Evolutionary conservation across 345 rosid genomes (phyloP), one percentile per base, ranked within the genome.

Genomic region (Aegle marmelos): DNA sequence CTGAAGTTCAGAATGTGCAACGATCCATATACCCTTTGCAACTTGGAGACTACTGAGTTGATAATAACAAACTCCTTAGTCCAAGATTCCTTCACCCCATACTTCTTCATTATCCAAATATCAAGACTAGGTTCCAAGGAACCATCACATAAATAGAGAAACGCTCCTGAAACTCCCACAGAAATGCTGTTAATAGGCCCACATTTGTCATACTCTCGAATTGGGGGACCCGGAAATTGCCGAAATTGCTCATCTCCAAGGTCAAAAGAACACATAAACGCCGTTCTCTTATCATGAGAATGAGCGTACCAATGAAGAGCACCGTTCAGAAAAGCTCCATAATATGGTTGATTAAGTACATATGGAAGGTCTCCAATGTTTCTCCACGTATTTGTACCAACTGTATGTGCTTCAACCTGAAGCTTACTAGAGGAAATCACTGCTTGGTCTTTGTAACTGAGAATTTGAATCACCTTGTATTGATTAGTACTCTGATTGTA

Each of bases 391-490:
- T 70, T 36, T 27, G 53, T 16, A n/a, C 79, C 92, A 9, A 87
- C 28, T 1, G 89, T 86, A 4, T 86, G 75, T 27, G 84, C 76
- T 57, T 87, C 85, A 17, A 87, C 86, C 22, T 87, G 57, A 36
- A 27, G 54, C 9, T 37, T 73, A n/a, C 37, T 2, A 5, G 57
- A 60, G 9, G 57, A 60, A 27, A 13, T 5, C 36, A 1, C 68
- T 9, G 27, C 27, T 59, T 73, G 57, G 37, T 73, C 25, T 45
- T 87, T 70, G 30, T 84, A 83, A 78, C 81, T 80, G 10, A 83
- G 82, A 7, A 83, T 79, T 78, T 81, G 85, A 30, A 89, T 70
- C 60, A 87, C 82, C 85, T 89, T 89, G 84, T 86, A 89, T n/a
- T 81, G 28, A 13, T 59, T 72, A 58, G 83, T 81, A 48, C 8